These are phyloP conservation scores for Umbelopsis sp. DNA, from an alignment of 192 early-diverging fungal genomes.

Conservation along the genomic window DNA sequence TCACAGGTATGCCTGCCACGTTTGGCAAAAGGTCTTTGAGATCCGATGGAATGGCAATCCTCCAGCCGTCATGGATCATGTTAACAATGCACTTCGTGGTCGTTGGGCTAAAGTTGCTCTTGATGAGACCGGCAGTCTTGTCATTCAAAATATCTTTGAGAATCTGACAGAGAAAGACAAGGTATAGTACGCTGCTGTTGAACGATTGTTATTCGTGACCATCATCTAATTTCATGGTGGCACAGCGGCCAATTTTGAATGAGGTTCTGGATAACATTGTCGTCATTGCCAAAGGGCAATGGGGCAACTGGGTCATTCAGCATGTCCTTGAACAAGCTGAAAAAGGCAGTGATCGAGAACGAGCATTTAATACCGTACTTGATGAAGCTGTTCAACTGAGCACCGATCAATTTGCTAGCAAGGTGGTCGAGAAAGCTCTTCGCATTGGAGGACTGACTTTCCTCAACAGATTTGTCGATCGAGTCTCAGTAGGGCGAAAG, in stretches of 20 bases:
- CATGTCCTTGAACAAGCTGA: conserved; percentile 69
- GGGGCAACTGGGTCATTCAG: conserved; percentile 86
- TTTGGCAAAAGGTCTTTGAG: conserved; percentile 82
- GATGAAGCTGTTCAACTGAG: conserved; percentile 57
- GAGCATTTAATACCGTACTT: conserved; percentile 48
- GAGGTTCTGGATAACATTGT: conserved; percentile 65
- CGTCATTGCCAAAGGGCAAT: conserved; percentile 73
- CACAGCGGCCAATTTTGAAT: conserved; percentile 57
- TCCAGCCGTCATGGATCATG: conserved; percentile 59
- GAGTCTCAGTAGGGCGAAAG: conserved; percentile 26
- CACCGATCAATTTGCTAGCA: conserved; percentile 76
- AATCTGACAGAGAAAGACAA: conserved; percentile 68
- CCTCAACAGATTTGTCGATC: conserved; percentile 29
- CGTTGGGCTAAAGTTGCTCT: conserved; percentile 70
- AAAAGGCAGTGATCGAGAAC: conserved; percentile 55
- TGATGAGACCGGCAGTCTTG: conserved; percentile 77
- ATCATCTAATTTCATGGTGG: not conserved
- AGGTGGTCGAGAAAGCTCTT: conserved; percentile 76
- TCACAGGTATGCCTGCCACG: conserved; percentile 78
- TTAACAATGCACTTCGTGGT: conserved; percentile 60
- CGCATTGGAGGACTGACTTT: conserved; percentile 38
- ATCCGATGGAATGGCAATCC: conserved; percentile 58
- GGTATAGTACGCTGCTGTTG: conserved; percentile 25
- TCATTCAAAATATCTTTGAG: conserved; percentile 81
- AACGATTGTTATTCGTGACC: not conserved